Conservation (phyloP, 1,284 basidiomycete genomes). For the Ustilago nuda region DNA sequence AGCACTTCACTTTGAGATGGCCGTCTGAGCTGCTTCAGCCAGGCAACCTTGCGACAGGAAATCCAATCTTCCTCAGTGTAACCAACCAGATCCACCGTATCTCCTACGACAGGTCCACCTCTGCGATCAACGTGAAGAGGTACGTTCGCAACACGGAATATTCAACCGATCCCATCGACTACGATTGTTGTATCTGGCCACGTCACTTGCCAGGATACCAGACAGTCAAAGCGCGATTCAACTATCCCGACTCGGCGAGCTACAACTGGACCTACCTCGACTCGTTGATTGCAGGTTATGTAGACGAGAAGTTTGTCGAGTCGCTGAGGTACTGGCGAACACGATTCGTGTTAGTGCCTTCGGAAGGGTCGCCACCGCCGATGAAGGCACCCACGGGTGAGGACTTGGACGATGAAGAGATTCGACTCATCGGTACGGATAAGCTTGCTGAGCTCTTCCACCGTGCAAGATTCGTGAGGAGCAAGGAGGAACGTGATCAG, state of each 20-base stretch:
- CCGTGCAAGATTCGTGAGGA: slow-evolving; percentile 51
- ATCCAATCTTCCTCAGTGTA: slow-evolving; percentile 89
- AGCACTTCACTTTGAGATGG: slow-evolving; percentile 57
- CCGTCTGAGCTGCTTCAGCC: slow-evolving; percentile 67
- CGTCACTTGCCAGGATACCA: slow-evolving; percentile 88
- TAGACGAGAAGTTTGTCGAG: slow-evolving; percentile 64
- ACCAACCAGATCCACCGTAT: slow-evolving; percentile 94
- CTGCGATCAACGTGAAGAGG: slow-evolving; percentile 86
- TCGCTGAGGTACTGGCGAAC: slow-evolving; percentile 83
- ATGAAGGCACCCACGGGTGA: slow-evolving; percentile 66
- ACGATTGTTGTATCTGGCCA: slow-evolving; percentile 93
- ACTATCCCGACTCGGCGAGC: slow-evolving; percentile 78
- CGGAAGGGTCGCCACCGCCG: slow-evolving; percentile 77
- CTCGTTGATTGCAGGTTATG: slow-evolving; percentile 69
- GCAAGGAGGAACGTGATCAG: slow-evolving; percentile 39
- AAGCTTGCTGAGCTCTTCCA: slow-evolving; percentile 86
- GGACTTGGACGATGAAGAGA: slow-evolving; percentile 80
- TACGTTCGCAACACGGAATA: slow-evolving; percentile 82
- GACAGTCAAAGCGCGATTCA: slow-evolving; percentile 80
- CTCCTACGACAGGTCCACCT: slow-evolving; percentile 80
- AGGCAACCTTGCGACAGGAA: slow-evolving; percentile 64
- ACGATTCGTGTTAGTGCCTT: slow-evolving; percentile 92
- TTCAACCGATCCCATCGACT: slow-evolving; percentile 76
- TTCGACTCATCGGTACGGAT: slow-evolving; percentile 87
- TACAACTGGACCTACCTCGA: slow-evolving; percentile 70